Conservation (phyloP, 495 filamentous ascomycete species). For the Trichoderma erinaceum region DNA sequence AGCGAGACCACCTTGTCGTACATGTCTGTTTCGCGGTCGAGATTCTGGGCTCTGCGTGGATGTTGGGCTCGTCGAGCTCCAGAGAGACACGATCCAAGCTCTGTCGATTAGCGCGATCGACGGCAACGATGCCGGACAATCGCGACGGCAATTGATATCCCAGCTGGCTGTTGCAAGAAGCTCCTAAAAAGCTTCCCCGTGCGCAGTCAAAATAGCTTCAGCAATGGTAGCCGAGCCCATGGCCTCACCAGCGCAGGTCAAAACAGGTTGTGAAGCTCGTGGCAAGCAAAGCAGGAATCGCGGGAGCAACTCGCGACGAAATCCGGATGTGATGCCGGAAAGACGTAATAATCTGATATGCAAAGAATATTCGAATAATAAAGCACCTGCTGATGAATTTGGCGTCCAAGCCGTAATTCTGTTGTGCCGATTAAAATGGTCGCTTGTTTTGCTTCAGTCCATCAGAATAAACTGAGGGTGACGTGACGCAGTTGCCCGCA, state of each 20-base stretch:
- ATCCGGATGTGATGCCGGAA: background rate
- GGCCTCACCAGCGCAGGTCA: conserved; percentile 1
- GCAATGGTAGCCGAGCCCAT: conserved; percentile 13
- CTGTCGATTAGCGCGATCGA: background rate
- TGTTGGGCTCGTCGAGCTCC: background rate
- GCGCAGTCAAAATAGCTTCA: background rate
- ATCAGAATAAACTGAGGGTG: background rate
- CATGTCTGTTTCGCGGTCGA: conserved; percentile 13
- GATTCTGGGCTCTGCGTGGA: background rate
- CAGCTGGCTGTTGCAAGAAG: background rate
- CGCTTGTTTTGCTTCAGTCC: background rate
- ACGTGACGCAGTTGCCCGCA: conserved; percentile 13
- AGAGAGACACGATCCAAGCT: background rate
- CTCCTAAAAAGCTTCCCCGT: conserved; percentile 4
- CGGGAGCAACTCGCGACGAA: conserved; percentile 10
- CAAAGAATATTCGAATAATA: background rate
- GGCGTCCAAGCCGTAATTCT: background rate
- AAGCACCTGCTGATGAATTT: no score
- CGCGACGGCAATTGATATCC: background rate
- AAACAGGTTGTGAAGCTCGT: background rate
- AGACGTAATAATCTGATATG: background rate
- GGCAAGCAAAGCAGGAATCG: background rate
- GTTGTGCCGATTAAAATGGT: background rate
- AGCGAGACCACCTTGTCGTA: conserved; percentile 37
- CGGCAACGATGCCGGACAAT: background rate